Percentiles rank a stretch among this genome's conserved stretches.
Conservation (phyloP, 2,329 filamentous ascomycete species). For the Neonectria sp. region DNA sequence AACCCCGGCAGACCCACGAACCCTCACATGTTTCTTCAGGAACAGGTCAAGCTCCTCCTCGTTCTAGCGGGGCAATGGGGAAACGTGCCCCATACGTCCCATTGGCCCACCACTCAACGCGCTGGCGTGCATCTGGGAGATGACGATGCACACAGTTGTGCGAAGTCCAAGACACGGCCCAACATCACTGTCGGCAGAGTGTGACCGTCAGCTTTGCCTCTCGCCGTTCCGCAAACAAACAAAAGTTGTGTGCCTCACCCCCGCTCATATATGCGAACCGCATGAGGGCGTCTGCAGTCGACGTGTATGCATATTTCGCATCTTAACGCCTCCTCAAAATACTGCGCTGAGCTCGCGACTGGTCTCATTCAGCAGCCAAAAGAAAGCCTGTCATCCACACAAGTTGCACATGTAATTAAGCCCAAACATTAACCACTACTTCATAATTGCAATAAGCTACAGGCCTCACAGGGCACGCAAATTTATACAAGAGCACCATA, state of each 20-base stretch:
- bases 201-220: conserved; percentile 1
- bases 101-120: conserved; percentile 26
- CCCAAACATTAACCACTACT: neutral
- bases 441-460: conserved; percentile 2
- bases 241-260: conserved; percentile 7
- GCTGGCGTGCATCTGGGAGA: conserved; percentile 16
- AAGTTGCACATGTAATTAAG: neutral
- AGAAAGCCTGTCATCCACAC: neutral
- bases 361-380: conserved; percentile 2
- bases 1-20: conserved; percentile 30
- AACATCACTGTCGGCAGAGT: conserved; percentile 1
- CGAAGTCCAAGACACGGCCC: neutral
- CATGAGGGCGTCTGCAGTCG: neutral
- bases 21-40: conserved; percentile 34
- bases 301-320: neutral
- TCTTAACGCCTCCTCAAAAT: neutral
- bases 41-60: conserved; percentile 30
- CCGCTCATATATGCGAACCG: neutral
- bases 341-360: neutral
- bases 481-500: conserved; percentile 18
- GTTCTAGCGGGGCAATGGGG: conserved; percentile 33
- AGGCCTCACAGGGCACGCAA: neutral
- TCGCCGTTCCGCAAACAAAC: conserved; percentile 24
- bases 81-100: conserved; percentile 11
- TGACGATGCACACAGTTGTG: conserved; percentile 16